A percentile compares a stretch with the other conserved stretches of the same genome.
Conservation (phyloP, 805 yeast species). For the Cyberlindnera mrakii region DNA sequence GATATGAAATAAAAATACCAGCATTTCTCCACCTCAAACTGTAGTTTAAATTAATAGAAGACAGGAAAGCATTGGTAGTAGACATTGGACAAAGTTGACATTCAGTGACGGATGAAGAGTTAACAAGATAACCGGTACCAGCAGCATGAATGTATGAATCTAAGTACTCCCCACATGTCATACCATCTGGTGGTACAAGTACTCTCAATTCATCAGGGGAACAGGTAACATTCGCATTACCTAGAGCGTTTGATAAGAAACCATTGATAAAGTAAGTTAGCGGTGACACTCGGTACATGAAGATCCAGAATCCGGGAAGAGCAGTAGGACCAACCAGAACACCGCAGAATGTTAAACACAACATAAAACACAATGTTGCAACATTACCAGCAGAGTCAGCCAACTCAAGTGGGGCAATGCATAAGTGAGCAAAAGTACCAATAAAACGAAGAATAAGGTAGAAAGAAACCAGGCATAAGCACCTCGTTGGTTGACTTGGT, state of each 20-base stretch:
- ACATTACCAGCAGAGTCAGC: conserved; percentile 61
- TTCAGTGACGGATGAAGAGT: conserved; percentile 29
- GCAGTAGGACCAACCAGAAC: conserved; percentile 51
- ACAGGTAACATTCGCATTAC: conserved; percentile 43
- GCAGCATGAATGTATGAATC: conserved; percentile 23
- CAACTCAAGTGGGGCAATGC: conserved; percentile 52
- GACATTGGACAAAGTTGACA: conserved; percentile 59
- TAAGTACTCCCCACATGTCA: conserved; percentile 55
- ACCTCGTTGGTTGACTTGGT: conserved; percentile 9
- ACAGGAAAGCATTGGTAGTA: conserved; percentile 55
- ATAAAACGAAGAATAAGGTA: conserved; percentile 46
- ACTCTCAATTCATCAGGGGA: conserved; percentile 39
- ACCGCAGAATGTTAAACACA: conserved; percentile 73
- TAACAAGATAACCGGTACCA: conserved; percentile 23
- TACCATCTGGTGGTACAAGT: conserved; percentile 50
- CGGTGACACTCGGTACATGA: conserved; percentile 73
- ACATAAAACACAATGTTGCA: conserved; percentile 49
- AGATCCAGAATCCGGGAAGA: conserved; percentile 70
- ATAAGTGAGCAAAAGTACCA: conserved; percentile 52
- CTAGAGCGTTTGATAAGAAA: conserved; percentile 46
- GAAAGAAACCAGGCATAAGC: conserved; percentile 33
- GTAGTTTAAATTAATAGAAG: conserved; percentile 31
- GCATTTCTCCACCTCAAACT: conserved; percentile 58
- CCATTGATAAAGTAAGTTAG: conserved; percentile 59
- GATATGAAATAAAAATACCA: conserved; percentile 46